Percentiles rank a stretch among this genome's conserved stretches.
Evolutionary conservation across 163 green algal genomes (phyloP).

Genomic region (Prototheca wickerhamii): DNA sequence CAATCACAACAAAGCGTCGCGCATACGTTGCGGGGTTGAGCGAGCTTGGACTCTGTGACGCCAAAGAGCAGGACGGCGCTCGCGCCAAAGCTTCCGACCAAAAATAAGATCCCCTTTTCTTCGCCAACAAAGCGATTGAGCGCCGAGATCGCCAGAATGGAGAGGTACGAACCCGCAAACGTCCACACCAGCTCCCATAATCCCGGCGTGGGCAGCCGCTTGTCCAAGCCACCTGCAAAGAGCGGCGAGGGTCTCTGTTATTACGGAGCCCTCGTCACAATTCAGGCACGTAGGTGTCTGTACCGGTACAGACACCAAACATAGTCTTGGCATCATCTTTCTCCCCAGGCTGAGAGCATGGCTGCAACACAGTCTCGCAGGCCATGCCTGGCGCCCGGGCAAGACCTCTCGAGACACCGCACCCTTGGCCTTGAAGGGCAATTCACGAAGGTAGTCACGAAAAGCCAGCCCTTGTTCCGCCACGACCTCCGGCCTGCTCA

Average conservation of each 20-base stretch:
- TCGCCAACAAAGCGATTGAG: constrained; percentile 15
- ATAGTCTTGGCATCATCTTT: no score
- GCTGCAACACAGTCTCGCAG: neutral
- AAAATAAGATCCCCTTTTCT: constrained; percentile 73
- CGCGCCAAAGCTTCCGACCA: constrained; percentile 24
- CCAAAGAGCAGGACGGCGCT: constrained; percentile 45
- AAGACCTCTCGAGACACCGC: neutral
- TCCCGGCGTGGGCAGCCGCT: neutral
- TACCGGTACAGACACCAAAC: neutral
- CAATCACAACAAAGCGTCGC: neutral
- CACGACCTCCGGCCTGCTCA: neutral
- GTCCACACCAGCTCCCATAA: constrained; percentile 7
- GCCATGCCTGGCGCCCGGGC: no score
- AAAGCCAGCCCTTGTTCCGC: neutral
- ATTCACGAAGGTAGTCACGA: neutral
- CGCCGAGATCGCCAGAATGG: constrained; percentile 40
- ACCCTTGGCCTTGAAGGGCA: neutral
- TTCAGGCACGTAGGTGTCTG: neutral
- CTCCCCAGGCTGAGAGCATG: neutral
- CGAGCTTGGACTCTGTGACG: constrained; percentile 31
- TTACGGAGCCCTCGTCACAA: neutral
- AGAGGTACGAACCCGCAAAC: constrained; percentile 58
- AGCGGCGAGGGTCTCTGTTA: neutral
- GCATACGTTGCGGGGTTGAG: constrained; percentile 33
- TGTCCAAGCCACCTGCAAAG: constrained; percentile 6